These are phyloP conservation scores for Arthrobotrys pseudoclavata DNA, from an alignment of 2,329 filamentous ascomycete species.

Conservation along the genomic window DNA sequence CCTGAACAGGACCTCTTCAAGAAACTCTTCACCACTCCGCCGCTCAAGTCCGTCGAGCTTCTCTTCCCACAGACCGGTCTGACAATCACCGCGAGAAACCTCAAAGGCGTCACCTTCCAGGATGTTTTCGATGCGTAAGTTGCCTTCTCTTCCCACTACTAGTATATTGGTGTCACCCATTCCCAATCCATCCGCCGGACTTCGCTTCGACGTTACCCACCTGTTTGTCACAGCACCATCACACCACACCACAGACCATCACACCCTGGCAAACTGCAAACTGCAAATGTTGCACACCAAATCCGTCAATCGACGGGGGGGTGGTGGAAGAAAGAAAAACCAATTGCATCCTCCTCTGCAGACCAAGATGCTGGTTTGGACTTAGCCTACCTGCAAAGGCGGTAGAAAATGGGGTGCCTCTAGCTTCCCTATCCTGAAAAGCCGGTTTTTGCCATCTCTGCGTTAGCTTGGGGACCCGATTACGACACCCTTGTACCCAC, in stretches of 20 bases:
- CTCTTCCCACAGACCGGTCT: constrained; percentile 85
- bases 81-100: constrained; percentile 88
- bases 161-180: constrained; percentile 7
- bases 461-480: neutral
- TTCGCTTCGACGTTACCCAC: constrained; percentile 22
- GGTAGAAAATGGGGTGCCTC: constrained; percentile 1
- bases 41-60: constrained; percentile 93
- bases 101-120: constrained; percentile 96
- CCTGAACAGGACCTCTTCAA: constrained; percentile 83
- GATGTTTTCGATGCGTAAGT: constrained; percentile 81
- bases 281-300: constrained; percentile 24
- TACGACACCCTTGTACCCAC: constrained; percentile 17
- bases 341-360: constrained; percentile 8
- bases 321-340: constrained; percentile 3
- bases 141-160: neutral
- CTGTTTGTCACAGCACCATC: constrained; percentile 27
- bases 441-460: constrained; percentile 21
- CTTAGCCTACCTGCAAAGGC: constrained; percentile 23
- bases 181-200: constrained; percentile 43
- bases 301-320: constrained; percentile 8
- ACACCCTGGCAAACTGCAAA: constrained; percentile 6
- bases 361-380: neutral
- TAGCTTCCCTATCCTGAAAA: constrained; percentile 5
- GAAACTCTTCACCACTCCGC: constrained; percentile 81
- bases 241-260: constrained; percentile 1